Conservation (phyloP, 345 rosid species). For the Lepidium sativum region DNA sequence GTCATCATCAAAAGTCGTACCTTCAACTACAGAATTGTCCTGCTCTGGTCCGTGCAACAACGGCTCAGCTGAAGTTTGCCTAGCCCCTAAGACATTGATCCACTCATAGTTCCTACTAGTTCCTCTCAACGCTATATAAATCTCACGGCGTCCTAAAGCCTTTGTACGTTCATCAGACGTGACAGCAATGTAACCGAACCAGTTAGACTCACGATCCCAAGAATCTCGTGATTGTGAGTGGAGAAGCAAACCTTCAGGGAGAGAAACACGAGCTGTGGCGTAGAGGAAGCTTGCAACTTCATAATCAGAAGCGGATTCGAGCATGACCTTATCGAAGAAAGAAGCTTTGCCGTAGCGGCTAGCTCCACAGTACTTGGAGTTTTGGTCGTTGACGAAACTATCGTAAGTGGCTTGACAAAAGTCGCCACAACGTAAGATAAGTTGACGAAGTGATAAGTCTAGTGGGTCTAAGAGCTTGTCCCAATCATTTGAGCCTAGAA, state of each 20-base stretch:
- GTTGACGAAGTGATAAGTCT: conserved; percentile 54
- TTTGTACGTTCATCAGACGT: conserved; percentile 45
- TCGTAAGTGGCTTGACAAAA: conserved; percentile 91
- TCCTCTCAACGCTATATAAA: conserved; percentile 66
- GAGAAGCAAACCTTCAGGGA: conserved; percentile 55
- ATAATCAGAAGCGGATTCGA: conserved; percentile 47
- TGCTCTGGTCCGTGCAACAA: conserved; percentile 27
- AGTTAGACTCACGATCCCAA: conserved; percentile 96
- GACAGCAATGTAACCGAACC: conserved; percentile 85
- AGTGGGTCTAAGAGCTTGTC: conserved; percentile 61
- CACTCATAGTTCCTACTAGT: conserved; percentile 84
- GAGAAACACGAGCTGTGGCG: conserved; percentile 60
- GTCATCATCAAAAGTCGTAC: conserved; percentile 21
- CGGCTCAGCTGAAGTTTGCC: conserved; percentile 38
- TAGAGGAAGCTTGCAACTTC: conserved; percentile 51
- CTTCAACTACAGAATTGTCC: not conserved
- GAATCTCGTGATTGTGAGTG: conserved; percentile 60
- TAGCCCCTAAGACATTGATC: conserved; percentile 55
- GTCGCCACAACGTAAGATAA: conserved; percentile 82
- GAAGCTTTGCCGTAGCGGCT: conserved; percentile 66
- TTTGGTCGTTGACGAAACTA: conserved; percentile 71
- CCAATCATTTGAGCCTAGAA: conserved; percentile 65
- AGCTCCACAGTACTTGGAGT: conserved; percentile 82
- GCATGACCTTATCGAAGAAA: conserved; percentile 62
- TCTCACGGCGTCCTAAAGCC: conserved; percentile 60